Base-by-base conservation (phyloP, 306 rosid species). In the Luffa aegyptiaca region DNA sequence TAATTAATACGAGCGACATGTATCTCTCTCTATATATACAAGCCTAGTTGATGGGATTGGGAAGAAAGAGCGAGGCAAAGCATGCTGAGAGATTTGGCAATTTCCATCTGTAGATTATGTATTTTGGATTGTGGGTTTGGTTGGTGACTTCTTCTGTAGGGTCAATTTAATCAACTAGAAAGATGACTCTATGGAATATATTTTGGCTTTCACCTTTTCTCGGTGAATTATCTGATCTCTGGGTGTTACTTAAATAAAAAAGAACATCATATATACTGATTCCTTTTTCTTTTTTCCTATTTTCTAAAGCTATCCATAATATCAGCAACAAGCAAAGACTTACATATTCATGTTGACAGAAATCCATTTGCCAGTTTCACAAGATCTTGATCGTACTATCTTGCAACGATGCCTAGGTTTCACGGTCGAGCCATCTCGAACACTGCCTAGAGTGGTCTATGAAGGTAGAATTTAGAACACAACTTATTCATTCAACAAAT, bases 121-220 rank as follows among this genome's bases (percentile, higher is more conserved):
- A 81, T 62, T 58, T 82, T 73, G 62, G 33, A 81, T 74, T 51
- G 75, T 85, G 89, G 84, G 81, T 86, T 86, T 82, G 89, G 82
- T 86, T 86, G 91, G 92, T 85, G 87, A 85, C 79, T 68, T 87
- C 87, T 87, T 87, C 87, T 87, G 44, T 79, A 78, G 89, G 87
- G 86, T 84, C 85, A 81, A 80, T 4, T 70, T 84, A 82, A 84
- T 76, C 56, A 69, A 16, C 5, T 35, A 84, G 37, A 45, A 44
- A 70, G 18, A 70, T 77, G 84, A 46, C 84, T 72, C 81, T 87
- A 52, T 81, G 78, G 86, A 81, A 74, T 74, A 74, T 86, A 74
- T 86, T 87, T 87, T 86, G 88, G 75, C 31, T 64, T 79, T 84
- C 53, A 74, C 88, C 90, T 89, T 85, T 84, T 79, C 76, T 48